Percentiles rank a stretch among this genome's conserved stretches.
Evolutionary conservation across 805 yeast species (phyloP).

Genomic region (Ascoidea tarda): DNA sequence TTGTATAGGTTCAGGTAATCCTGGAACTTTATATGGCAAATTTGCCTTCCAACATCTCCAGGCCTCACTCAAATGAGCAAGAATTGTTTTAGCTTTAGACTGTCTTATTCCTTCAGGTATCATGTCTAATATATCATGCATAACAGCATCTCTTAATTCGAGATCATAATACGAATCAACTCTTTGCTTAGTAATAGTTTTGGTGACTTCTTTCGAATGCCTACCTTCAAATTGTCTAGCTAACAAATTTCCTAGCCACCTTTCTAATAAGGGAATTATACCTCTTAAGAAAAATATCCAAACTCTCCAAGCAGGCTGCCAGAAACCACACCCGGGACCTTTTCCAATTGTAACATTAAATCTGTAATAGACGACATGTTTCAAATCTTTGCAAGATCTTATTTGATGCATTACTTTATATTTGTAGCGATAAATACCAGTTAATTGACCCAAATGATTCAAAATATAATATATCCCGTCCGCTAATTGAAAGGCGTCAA

Average conservation of each 20-base stretch:
- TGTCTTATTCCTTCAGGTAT: conserved; percentile 90
- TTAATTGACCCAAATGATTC: conserved; percentile 89
- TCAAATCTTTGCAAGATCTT: conserved; percentile 87
- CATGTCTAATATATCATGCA: conserved; percentile 94
- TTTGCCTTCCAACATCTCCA: conserved; percentile 99
- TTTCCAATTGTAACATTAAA: conserved; percentile 84
- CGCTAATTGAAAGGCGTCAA: conserved; percentile 87
- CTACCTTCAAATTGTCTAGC: conserved; percentile 96
- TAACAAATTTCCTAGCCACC: conserved; percentile 88
- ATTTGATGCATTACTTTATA: conserved; percentile 98
- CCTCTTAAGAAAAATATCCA: conserved; percentile 93
- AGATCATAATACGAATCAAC: conserved; percentile 90
- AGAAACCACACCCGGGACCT: conserved; percentile 97
- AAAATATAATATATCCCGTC: conserved; percentile 86
- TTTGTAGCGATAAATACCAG: conserved; percentile 94
- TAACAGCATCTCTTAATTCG: conserved; percentile 84
- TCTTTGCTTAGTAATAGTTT: conserved; percentile 90
- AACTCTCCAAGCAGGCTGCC: conserved; percentile 99
- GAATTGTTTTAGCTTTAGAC: conserved; percentile 69
- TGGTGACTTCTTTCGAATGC: conserved; percentile 79
- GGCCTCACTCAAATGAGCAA: conserved; percentile 93
- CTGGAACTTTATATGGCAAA: conserved; percentile 96
- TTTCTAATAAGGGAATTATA: conserved; percentile 74
- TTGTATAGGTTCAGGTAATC: conserved; percentile 83
- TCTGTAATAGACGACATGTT: conserved; percentile 77